These are phyloP conservation scores for Coniochaeta ligniaria DNA, from an alignment of 2,329 filamentous ascomycete species.

Conservation along the genomic window DNA sequence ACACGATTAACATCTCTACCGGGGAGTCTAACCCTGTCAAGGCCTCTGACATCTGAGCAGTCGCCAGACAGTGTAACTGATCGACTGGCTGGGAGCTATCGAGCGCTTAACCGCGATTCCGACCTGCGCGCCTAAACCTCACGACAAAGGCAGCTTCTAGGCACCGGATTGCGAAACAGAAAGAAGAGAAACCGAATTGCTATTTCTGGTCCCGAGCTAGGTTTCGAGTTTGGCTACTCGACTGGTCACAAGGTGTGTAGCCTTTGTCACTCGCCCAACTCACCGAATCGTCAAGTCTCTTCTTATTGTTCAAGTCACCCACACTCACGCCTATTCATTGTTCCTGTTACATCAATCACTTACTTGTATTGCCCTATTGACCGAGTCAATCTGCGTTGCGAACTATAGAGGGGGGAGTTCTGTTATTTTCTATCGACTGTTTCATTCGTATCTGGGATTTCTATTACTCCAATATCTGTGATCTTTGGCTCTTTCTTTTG, in stretches of 20 bases:
- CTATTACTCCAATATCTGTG: background rate
- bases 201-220: background rate
- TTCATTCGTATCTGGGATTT: background rate
- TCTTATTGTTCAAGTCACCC: slow-evolving; percentile 3
- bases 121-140: slow-evolving; percentile 8
- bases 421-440: background rate
- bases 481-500: background rate
- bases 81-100: slow-evolving; percentile 16
- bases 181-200: background rate
- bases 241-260: slow-evolving; percentile 1
- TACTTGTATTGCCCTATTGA: background rate
- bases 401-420: background rate
- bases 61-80: background rate
- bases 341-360: background rate
- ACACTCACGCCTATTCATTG: slow-evolving; percentile 2
- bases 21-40: background rate
- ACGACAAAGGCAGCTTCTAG: slow-evolving; percentile 7
- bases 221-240: background rate
- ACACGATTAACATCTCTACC: background rate
- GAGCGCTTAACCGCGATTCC: slow-evolving; percentile 12
- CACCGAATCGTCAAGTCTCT: background rate
- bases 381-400: background rate
- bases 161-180: slow-evolving; percentile 7
- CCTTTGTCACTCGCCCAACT: background rate
- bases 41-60: background rate